These are phyloP conservation scores for Colletotrichum somersetense DNA, from an alignment of 2,329 filamentous ascomycete species.

Conservation along the genomic window DNA sequence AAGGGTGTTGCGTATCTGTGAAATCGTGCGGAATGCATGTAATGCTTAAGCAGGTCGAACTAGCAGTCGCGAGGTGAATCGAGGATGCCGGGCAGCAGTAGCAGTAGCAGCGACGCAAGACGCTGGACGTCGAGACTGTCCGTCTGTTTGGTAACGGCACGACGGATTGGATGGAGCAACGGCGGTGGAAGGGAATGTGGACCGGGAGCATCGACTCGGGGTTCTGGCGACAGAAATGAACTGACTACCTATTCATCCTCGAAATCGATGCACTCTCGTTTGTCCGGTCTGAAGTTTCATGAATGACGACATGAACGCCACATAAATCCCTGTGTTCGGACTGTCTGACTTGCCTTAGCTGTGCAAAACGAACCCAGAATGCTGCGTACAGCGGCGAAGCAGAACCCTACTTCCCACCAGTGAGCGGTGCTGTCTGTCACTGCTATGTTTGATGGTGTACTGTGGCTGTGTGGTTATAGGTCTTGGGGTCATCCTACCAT, in stretches of 20 bases:
- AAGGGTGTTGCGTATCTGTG: not conserved
- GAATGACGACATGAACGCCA: conserved; percentile 29
- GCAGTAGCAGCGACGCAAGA: not conserved
- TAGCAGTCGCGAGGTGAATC: conserved; percentile 1
- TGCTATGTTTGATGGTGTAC: too few relatives aligned
- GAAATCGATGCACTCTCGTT: not conserved
- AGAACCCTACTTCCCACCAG: not conserved
- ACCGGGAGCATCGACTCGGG: not conserved
- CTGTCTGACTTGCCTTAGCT: conserved; percentile 14
- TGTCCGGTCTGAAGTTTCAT: conserved; percentile 27
- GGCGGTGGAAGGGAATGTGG: not conserved
- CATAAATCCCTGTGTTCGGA: conserved; percentile 19
- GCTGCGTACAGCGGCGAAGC: not conserved
- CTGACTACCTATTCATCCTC: too few relatives aligned
- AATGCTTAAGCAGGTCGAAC: not conserved
- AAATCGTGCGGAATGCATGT: conserved; percentile 6
- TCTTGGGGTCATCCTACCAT: not conserved
- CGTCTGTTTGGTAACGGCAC: not conserved
- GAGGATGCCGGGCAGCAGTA: not conserved
- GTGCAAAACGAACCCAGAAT: conserved; percentile 2
- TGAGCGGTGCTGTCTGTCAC: not conserved
- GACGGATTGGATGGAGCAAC: not conserved
- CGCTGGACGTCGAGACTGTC: not conserved
- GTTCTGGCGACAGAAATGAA: not conserved
- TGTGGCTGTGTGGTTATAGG: too few relatives aligned